A percentile compares a stretch with the other conserved stretches of the same genome.
These are phyloP conservation scores for Xylariaceae sp. DNA, from an alignment of 2,329 filamentous ascomycete genomes.

Conservation along the genomic window DNA sequence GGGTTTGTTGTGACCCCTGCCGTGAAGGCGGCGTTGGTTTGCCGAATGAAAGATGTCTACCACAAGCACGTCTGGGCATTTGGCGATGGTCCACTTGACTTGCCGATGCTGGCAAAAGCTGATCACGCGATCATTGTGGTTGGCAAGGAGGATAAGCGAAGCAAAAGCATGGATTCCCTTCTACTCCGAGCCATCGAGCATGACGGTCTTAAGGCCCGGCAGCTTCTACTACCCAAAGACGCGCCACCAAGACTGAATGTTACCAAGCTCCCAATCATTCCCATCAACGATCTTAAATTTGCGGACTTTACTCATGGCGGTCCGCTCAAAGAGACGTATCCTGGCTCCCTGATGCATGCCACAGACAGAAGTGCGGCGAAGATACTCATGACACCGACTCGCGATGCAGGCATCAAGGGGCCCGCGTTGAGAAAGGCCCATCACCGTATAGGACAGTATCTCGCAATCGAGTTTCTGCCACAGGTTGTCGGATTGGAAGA, in stretches of 20 bases:
- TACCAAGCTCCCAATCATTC: conserved; percentile 37
- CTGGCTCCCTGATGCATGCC: conserved; percentile 35
- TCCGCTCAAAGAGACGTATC: background rate
- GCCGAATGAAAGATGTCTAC: conserved; percentile 33
- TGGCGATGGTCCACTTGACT: conserved; percentile 54
- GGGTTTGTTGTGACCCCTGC: conserved; percentile 45
- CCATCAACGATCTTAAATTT: conserved; percentile 28
- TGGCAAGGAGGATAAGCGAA: conserved; percentile 41
- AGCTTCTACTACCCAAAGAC: conserved; percentile 41
- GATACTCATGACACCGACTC: conserved; percentile 48
- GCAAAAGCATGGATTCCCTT: conserved; percentile 46
- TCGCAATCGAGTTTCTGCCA: conserved; percentile 45
- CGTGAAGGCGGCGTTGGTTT: conserved; percentile 46
- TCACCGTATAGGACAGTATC: conserved; percentile 44
- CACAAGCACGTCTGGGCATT: conserved; percentile 47
- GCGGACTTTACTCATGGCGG: conserved; percentile 5
- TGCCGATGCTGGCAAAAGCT: conserved; percentile 51
- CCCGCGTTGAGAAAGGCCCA: conserved; percentile 45
- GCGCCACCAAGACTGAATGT: conserved; percentile 39
- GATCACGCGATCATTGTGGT: conserved; percentile 52
- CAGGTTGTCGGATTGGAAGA: conserved; percentile 45
- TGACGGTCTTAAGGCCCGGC: conserved; percentile 37
- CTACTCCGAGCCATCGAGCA: conserved; percentile 39
- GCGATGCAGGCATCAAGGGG: conserved; percentile 43
- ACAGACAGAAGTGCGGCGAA: conserved; percentile 41